Evolutionary conservation across 139 green algal species (phyloP).

Genomic region (Volvox africanus): DNA sequence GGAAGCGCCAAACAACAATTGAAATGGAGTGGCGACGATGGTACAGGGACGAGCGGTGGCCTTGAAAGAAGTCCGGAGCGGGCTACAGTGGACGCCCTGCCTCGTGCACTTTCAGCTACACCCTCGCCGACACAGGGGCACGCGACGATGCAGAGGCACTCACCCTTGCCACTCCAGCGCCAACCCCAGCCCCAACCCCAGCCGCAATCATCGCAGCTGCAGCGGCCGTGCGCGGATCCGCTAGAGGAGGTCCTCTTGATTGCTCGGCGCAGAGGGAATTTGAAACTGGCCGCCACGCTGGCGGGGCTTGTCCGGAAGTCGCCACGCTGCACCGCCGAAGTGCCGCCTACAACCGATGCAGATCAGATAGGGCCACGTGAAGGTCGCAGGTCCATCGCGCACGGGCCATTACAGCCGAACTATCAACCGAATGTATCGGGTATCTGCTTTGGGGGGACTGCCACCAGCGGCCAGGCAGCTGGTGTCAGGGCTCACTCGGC

Average conservation of each 20-base stretch:
- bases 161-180: neutral
- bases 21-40: neutral
- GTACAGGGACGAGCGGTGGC: too few relatives aligned
- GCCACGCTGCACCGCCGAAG: neutral
- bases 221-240: neutral
- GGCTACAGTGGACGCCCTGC: neutral
- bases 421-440: neutral
- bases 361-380: neutral
- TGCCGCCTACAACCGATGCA: neutral
- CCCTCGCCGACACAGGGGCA: neutral
- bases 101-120: neutral
- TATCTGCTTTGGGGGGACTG: neutral
- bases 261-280: constrained; percentile 18
- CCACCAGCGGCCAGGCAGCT: neutral
- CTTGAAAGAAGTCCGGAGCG: too few relatives aligned
- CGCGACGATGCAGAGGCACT: neutral
- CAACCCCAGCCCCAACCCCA: neutral
- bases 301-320: neutral
- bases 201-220: neutral
- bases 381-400: neutral
- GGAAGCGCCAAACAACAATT: neutral
- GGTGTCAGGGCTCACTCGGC: neutral
- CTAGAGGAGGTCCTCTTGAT: neutral
- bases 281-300: constrained; percentile 21
- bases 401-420: neutral